Evolutionary conservation across 2,329 filamentous ascomycete species (phyloP).

Genomic region (Fusarium dlaminii): DNA sequence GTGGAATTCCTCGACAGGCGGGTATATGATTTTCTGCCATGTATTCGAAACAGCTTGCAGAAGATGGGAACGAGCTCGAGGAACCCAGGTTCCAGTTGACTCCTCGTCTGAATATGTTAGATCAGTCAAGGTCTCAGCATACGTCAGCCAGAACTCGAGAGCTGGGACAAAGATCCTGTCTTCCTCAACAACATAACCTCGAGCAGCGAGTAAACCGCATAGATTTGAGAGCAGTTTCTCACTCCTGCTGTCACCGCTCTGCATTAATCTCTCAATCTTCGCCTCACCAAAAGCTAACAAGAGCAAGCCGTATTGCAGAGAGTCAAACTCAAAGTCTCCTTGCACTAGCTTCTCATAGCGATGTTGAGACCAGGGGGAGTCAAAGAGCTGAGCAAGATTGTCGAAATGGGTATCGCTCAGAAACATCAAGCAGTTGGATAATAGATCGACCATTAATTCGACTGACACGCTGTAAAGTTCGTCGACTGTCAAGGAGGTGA

Average conservation of each 20-base stretch:
- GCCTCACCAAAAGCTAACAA: slow-evolving; percentile 76
- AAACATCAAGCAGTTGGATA: slow-evolving; percentile 72
- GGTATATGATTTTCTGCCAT: slow-evolving; percentile 76
- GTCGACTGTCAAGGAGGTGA: slow-evolving; percentile 68
- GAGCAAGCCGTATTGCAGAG: slow-evolving; percentile 71
- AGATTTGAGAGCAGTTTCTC: slow-evolving; percentile 66
- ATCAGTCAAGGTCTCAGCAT: slow-evolving; percentile 74
- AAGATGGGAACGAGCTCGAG: slow-evolving; percentile 65
- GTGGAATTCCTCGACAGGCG: slow-evolving; percentile 64
- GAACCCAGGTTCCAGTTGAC: slow-evolving; percentile 63
- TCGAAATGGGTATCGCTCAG: slow-evolving; percentile 67
- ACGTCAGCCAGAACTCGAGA: slow-evolving; percentile 84
- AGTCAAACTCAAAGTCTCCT: slow-evolving; percentile 71
- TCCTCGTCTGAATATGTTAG: slow-evolving; percentile 61
- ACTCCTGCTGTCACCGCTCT: slow-evolving; percentile 59
- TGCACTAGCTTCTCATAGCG: slow-evolving; percentile 64
- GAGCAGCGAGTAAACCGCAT: slow-evolving; percentile 71
- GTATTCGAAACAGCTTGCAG: slow-evolving; percentile 72
- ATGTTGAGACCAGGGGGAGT: slow-evolving; percentile 66
- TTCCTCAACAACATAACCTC: slow-evolving; percentile 74
- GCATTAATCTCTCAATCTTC: slow-evolving; percentile 68
- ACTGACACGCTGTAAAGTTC: slow-evolving; percentile 68
- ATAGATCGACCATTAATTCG: slow-evolving; percentile 71
- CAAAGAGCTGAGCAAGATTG: slow-evolving; percentile 67
- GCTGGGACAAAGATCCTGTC: slow-evolving; percentile 79